Percentiles rank a stretch among this genome's conserved stretches.
These are phyloP conservation scores for Candida pseudoglaebosa DNA, from an alignment of 805 yeast genomes.

Conservation along the genomic window DNA sequence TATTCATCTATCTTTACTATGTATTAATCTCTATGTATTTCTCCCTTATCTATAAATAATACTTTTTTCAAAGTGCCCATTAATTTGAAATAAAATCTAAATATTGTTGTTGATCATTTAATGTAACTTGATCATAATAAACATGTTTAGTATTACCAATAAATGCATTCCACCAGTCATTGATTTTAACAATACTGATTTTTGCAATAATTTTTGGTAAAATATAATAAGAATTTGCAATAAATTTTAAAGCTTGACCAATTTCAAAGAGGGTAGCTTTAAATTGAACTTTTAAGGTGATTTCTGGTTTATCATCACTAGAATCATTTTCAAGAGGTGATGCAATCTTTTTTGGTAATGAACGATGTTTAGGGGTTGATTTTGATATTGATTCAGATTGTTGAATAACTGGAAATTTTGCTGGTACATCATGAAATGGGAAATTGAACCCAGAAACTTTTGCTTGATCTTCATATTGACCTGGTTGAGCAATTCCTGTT, in stretches of 20 bases:
- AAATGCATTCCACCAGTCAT: conserved; percentile 67
- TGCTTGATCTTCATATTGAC: conserved; percentile 34
- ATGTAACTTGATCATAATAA: conserved; percentile 12
- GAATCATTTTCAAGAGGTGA: conserved; percentile 3
- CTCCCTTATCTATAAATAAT: neutral
- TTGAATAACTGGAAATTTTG: neutral
- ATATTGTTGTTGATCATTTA: conserved; percentile 12
- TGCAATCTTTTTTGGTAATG: neutral
- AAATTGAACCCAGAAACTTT: conserved; percentile 31
- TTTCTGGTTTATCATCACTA: conserved; percentile 4
- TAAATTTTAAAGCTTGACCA: conserved; percentile 57
- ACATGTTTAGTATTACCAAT: conserved; percentile 48
- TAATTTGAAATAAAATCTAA: conserved; percentile 6
- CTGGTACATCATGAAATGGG: conserved; percentile 25
- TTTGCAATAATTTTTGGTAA: conserved; percentile 65
- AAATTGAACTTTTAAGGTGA: conserved; percentile 40
- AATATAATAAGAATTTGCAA: conserved; percentile 59
- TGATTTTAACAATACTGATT: conserved; percentile 44
- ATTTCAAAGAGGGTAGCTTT: conserved; percentile 50
- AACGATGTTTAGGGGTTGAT: neutral
- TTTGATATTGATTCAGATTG: conserved; percentile 3
- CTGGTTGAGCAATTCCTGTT: conserved; percentile 35
- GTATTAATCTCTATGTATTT: neutral
- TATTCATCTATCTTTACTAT: neutral
- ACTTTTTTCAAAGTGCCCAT: neutral